phyloP scores from a whole-genome alignment of 73 alveolate species.

The Paramecium bursaria region DNA sequence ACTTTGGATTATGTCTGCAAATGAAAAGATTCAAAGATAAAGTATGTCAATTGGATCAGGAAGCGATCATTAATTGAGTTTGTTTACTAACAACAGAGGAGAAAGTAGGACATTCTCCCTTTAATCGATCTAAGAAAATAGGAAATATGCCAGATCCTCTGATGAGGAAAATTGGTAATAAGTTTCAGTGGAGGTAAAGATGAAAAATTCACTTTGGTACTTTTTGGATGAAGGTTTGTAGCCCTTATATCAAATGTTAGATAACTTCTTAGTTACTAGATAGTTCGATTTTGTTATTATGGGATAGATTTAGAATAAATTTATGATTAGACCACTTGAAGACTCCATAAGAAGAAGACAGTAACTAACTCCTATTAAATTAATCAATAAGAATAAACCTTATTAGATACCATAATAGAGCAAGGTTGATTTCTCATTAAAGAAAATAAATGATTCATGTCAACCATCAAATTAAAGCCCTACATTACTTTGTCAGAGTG shows the following conservation, averaged over 20 bases:
- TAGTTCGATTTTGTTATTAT: constrained; percentile 36
- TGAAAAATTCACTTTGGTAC: constrained; percentile 16
- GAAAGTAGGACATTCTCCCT: no score
- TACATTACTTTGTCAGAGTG: constrained; percentile 1
- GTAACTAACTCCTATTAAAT: constrained; percentile 11
- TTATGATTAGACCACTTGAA: constrained; percentile 13
- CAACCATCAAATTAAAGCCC: background rate
- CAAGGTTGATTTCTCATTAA: no score
- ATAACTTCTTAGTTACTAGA: background rate
- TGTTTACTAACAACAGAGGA: no score
- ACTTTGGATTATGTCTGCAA: no score
- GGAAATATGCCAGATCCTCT: background rate
- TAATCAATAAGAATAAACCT: constrained; percentile 19
- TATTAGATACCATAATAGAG: background rate
- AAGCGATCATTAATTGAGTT: no score
- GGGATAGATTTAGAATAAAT: constrained; percentile 6
- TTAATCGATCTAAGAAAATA: no score
- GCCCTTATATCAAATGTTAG: background rate
- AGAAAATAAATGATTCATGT: no score
- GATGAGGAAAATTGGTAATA: constrained; percentile 8
- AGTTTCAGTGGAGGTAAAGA: background rate
- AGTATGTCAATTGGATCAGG: no score
- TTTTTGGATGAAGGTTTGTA: constrained; percentile 17
- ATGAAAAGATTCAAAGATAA: no score
- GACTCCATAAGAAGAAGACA: constrained; percentile 19